phyloP scores from a whole-genome alignment of 192 early-diverging fungal genomes.

The Coemansia asiatica region DNA sequence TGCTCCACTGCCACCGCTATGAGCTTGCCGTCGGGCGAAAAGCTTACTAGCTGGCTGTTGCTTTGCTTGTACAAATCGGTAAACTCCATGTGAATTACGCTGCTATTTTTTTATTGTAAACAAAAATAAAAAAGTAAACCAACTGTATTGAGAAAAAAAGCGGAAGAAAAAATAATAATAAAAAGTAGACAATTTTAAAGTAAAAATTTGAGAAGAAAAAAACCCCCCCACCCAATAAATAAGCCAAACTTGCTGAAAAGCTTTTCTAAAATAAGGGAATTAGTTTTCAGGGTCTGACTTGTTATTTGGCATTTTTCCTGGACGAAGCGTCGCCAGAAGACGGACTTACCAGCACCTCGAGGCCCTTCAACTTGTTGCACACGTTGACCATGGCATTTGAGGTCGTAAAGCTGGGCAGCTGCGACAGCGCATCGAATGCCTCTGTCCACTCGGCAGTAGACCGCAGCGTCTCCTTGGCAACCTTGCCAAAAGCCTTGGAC shows the following conservation, averaged over 20 bases:
- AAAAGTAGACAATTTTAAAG: slow-evolving; percentile 7
- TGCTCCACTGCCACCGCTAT: slow-evolving; percentile 50
- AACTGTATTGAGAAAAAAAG: not conserved
- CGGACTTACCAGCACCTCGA: not conserved
- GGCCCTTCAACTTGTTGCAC: not conserved
- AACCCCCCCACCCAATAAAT: no score
- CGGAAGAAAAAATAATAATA: slow-evolving; percentile 5
- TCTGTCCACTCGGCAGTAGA: slow-evolving; percentile 22
- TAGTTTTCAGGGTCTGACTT: slow-evolving; percentile 1
- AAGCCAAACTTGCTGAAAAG: no score
- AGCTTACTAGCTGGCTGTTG: slow-evolving; percentile 37
- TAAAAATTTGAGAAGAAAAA: slow-evolving; percentile 5
- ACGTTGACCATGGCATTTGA: slow-evolving; percentile 22
- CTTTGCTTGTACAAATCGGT: slow-evolving; percentile 53
- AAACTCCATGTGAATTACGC: slow-evolving; percentile 42
- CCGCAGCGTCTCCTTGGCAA: slow-evolving; percentile 9
- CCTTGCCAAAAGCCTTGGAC: slow-evolving; percentile 10
- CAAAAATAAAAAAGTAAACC: slow-evolving; percentile 6
- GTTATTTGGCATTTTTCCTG: slow-evolving; percentile 7
- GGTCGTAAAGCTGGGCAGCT: slow-evolving; percentile 10
- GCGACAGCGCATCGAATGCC: slow-evolving; percentile 17
- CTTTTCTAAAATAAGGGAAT: not conserved
- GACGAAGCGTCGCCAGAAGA: not conserved
- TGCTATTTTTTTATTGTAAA: slow-evolving; percentile 1
- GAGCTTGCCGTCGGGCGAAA: slow-evolving; percentile 46